Base-by-base conservation (phyloP, 2,329 filamentous ascomycete species). In the Colletotrichum sansevieriae region DNA sequence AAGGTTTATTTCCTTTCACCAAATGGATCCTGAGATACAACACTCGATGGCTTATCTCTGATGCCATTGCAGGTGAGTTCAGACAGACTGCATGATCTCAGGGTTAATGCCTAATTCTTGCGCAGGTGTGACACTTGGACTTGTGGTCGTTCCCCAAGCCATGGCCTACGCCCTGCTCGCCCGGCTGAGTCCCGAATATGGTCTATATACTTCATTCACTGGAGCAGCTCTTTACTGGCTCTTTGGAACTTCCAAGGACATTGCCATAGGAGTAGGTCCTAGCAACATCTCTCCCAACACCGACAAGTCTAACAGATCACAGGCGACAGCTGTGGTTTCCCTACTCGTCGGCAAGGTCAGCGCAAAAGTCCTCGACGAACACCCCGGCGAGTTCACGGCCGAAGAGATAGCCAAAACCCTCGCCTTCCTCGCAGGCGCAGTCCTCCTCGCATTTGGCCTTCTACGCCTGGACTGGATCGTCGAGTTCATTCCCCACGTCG, bases 171-270 rank as follows among this genome's bases (percentile, higher is more conserved):
- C 92, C 12, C 81, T 89, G 35, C 83, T 95, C 20, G 92, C 92
- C 18, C 82, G 88, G 41, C 82, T 95, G 13, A 84, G 85, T 0
- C 85, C 89, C 2, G 86, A 94, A 72, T 95, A 88, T 73, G 92
- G 92, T 29, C 82, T 95, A 0, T 95, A 95, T 78, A 93, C 92
- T 0, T 94, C 92, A 0, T 95, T 95, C 75, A 92, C 93, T 76
- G 92, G 92, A 55, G 91, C 93, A 18, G 80, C 93, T 61, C 84
- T 94, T 55, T 95, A 95, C 79, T 95, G 92, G 92, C 87, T 94
- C 63, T 95, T 95, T 75, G 92, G 91, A 39, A 95, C 92, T 0
- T 95, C 92, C 2, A 95, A 94, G 75, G 92, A 95, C 77, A 94
- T 95, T 75, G 93, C 92, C 4, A 94, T 95, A 66, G 92, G 92